Evolutionary conservation across 2,329 filamentous ascomycete genomes (phyloP), one percentile per base, ranked within the genome.

Genomic region (Aspergillus ruber): DNA sequence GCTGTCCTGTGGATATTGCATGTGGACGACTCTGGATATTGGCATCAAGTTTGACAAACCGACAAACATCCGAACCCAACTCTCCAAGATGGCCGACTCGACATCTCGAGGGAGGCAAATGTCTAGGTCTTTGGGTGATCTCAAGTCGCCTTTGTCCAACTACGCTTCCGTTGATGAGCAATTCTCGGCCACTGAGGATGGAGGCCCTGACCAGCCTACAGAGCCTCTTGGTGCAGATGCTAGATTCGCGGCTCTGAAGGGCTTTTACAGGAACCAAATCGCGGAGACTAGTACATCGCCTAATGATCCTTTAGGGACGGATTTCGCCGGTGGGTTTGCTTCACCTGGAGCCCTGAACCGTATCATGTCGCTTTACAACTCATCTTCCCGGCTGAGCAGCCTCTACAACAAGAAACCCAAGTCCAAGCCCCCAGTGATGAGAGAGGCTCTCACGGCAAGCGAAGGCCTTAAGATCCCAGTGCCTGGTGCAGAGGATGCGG

Each of bases 21-120:
- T 87, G 67, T 98, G 93, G 93, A 88, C 82, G 53, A 91, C 90
- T 1, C 79, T 85, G 45, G 93, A 98, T 63, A 87, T 95, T 38
- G 89, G 86, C 33, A 84, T 98, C 66, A 83, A 88, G 59, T 94
- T 98, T 63, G 88, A 91, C 60, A 90, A 91, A 58, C 83, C 87
- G 8, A 93, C 88, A 50, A 88, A 89, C 51, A 90, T 98, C 52
- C 85, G 88, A 55, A 77, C 80, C 23, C 93, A 98, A 65, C 74
- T 95, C 7, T 73, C 84, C 33, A 86, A 84, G 58, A 70, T 93
- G 48, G 82, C 82, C 3, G 74, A 78, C 54, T 66, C 70, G 25
- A 67, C 53, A 9, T 20, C 70, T 36, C 64, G 65, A 43, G 59
- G 64, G 15, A 60, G 71, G 35, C 66, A 68, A 36, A 62, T 66